Percentiles rank a stretch among this genome's conserved stretches.
phyloP scores from a whole-genome alignment of 2,329 filamentous ascomycete genomes.

The Botrytis pseudocinerea region DNA sequence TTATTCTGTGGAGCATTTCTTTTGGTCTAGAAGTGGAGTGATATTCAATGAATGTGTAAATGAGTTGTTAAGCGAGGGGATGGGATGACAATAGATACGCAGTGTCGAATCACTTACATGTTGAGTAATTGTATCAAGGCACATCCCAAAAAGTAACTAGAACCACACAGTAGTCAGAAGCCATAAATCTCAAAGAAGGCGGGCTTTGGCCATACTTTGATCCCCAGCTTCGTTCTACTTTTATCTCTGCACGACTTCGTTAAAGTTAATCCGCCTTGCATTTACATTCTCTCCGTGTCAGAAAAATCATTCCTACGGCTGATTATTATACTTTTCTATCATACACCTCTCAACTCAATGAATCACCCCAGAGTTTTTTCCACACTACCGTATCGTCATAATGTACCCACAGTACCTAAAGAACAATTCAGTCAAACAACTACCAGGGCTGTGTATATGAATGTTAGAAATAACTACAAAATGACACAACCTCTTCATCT shows the following conservation, averaged over 20 bases:
- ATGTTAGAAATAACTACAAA: neutral
- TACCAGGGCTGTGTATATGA: neutral
- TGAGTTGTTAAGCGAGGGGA: neutral
- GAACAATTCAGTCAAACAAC: neutral
- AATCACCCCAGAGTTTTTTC: neutral
- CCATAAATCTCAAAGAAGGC: neutral
- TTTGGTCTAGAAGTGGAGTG: neutral
- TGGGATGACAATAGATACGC: neutral
- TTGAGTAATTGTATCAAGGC: neutral
- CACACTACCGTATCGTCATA: neutral
- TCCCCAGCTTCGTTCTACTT: neutral
- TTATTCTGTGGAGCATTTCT: fast-evolving
- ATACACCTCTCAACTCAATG: too few relatives aligned
- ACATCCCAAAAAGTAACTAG: neutral
- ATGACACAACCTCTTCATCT: neutral
- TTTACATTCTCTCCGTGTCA: neutral
- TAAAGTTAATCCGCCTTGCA: neutral
- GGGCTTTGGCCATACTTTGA: neutral
- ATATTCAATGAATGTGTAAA: neutral
- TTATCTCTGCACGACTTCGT: neutral
- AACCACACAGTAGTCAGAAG: neutral
- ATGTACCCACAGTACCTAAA: neutral
- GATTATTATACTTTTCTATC: neutral
- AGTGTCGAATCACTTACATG: neutral
- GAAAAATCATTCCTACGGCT: neutral